phyloP scores from a whole-genome alignment of 352 stramenopile species.

The Halophytophthora batemanensis region DNA sequence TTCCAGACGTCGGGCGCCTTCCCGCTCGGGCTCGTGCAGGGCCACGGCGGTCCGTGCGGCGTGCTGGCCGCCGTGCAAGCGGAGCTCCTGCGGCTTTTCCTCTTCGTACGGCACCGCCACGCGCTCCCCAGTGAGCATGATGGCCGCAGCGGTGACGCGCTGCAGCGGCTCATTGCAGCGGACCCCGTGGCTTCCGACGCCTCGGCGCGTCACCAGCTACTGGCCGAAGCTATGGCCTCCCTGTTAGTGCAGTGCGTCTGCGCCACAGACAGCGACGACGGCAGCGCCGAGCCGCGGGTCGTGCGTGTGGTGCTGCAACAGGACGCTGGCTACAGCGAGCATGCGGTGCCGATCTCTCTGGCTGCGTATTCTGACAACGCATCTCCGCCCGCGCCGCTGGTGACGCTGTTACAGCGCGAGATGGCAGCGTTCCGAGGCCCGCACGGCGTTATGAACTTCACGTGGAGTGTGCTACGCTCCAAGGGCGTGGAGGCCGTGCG shows the following conservation, averaged over 20 bases:
- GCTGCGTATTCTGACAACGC: not conserved
- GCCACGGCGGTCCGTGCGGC: conserved; percentile 75
- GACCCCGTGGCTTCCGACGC: conserved; percentile 13
- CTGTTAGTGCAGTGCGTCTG: conserved; percentile 27
- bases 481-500: conserved; percentile 40
- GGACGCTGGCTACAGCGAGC: conserved; percentile 15
- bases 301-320: conserved; percentile 26
- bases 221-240: conserved; percentile 31
- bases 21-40: conserved; percentile 65
- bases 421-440: conserved; percentile 30
- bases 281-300: not conserved
- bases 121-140: conserved; percentile 1
- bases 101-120: conserved; percentile 35
- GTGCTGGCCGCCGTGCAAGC: conserved; percentile 79
- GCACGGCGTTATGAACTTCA: conserved; percentile 68
- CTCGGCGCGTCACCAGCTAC: conserved; percentile 10
- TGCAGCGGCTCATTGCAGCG: conserved; percentile 14
- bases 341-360: not conserved
- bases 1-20: conserved; percentile 33
- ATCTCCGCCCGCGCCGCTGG: conserved; percentile 10
- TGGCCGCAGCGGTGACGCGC: not conserved
- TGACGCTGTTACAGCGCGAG: conserved; percentile 11
- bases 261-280: not conserved
- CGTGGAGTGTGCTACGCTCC: conserved; percentile 65
- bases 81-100: conserved; percentile 53